Evolutionary conservation across 148 eudicot genomes (phyloP).

Genomic region (Cornus kousa): DNA sequence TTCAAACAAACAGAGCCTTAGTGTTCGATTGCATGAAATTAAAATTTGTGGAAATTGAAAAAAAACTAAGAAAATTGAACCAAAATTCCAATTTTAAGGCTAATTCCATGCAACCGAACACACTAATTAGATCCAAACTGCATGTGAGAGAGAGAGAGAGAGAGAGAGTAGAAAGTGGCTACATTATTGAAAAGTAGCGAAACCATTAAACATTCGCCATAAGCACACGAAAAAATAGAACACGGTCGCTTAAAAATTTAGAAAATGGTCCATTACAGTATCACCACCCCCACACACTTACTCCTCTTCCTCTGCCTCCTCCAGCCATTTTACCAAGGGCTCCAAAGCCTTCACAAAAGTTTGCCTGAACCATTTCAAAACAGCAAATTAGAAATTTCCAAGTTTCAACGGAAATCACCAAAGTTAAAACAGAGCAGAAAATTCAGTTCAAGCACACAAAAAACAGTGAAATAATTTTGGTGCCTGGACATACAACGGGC

Average conservation of each 20-base stretch:
- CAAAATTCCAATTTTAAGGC: no score
- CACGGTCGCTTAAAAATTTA: neutral
- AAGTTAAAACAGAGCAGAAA: neutral
- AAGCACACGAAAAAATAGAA: neutral
- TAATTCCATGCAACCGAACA: no score
- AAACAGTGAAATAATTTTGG: no score
- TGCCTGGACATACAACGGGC: neutral
- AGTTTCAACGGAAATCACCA: neutral
- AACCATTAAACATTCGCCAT: neutral
- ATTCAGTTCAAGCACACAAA: neutral
- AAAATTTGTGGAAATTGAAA: no score
- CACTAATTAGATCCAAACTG: no score
- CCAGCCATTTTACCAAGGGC: constrained; percentile 87
- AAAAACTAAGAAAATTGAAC: no score
- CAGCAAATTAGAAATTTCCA: neutral
- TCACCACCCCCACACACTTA: constrained; percentile 16
- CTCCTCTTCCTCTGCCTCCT: constrained; percentile 89
- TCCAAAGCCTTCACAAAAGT: constrained; percentile 68
- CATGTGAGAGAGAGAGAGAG: no score
- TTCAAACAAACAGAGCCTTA: no score
- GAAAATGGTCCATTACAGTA: neutral
- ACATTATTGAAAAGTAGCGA: neutral
- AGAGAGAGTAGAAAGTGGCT: no score
- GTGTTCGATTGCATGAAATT: no score
- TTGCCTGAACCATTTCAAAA: constrained; percentile 45